These are phyloP conservation scores for Fusarium neocosmosporiellum DNA, from an alignment of 2,329 filamentous ascomycete genomes.

Conservation along the genomic window DNA sequence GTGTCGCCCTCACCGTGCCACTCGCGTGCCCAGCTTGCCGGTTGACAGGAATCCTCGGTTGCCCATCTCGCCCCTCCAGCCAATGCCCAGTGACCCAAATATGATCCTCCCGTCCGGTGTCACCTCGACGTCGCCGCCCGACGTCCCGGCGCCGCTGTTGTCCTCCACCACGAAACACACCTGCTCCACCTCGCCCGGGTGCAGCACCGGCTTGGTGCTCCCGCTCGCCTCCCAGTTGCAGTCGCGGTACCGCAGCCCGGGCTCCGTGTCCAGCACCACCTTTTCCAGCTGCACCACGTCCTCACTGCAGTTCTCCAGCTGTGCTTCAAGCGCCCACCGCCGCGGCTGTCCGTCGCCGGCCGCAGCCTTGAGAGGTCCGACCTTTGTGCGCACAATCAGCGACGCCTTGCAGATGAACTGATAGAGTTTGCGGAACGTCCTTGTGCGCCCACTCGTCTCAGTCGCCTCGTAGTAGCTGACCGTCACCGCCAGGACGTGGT, in stretches of 20 bases:
- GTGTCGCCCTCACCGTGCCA: constrained; percentile 42
- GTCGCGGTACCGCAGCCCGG: constrained; percentile 62
- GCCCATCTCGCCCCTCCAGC: constrained; percentile 91
- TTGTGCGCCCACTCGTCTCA: constrained; percentile 74
- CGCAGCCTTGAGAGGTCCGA: constrained; percentile 66
- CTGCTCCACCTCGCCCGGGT: constrained; percentile 73
- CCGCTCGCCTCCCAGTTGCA: constrained; percentile 66
- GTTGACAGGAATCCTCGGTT: constrained; percentile 89
- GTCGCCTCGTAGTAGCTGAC: constrained; percentile 92
- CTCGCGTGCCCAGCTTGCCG: constrained; percentile 76
- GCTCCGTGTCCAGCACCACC: constrained; percentile 65
- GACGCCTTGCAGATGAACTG: constrained; percentile 95
- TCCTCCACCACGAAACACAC: constrained; percentile 71
- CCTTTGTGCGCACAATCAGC: constrained; percentile 90
- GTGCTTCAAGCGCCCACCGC: constrained; percentile 86
- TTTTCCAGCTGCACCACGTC: constrained; percentile 81
- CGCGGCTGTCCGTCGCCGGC: constrained; percentile 42
- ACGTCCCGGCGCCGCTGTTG: constrained; percentile 45
- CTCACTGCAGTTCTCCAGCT: constrained; percentile 94
- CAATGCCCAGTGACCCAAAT: constrained; percentile 85
- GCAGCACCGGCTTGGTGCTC: constrained; percentile 64
- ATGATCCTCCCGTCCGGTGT: constrained; percentile 68
- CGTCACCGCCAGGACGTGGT: constrained; percentile 91
- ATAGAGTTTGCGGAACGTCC: constrained; percentile 95
- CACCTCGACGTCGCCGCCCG: constrained; percentile 49